Evolutionary conservation across 2,329 filamentous ascomycete genomes (phyloP), one percentile per base, ranked within the genome.

Genomic region (Phialophora verrucosa): DNA sequence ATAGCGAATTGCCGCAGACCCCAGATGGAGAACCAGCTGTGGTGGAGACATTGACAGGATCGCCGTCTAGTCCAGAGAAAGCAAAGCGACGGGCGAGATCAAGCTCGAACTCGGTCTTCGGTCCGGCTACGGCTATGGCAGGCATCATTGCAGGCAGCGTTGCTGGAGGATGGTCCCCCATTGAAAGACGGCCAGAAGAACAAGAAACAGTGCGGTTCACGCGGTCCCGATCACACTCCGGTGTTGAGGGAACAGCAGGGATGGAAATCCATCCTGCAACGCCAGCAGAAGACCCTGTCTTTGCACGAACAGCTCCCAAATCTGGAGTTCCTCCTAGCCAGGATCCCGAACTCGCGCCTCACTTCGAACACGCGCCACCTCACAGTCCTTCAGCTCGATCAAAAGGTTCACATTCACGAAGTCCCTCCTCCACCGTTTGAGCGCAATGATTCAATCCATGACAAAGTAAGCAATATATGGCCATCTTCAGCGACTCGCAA

Each of bases 141-240:
- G 87, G 87, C 71, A 82, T 89, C 56, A 83, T 89, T 44, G 87
- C 87, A n/a, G 87, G 87, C 61, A 88, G 85, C 74, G 83, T 90
- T 70, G 86, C 83, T 50, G 72, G 72, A 50, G 87, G 86, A 50
- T 89, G 85, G 86, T 88, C 86, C 42, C 87, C 81, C 0, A 85
- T 88, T 61, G 86, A 87, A 67, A 78, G 83, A 62, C 67, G 74
- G 6, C 47, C 65, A 25, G 69, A 71, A 49, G 71, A 73, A 50
- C 64, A 60, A 25, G 78, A 80, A 62, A 74, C 76, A 3, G 73
- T 78, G 62, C 75, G 73, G 14, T 80, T 82, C 69, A 76, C 78
- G 0, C 71, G 75, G 27, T 74, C 73, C 47, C 75, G 75, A 20
- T 74, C 75, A 11, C 76, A 78, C 56, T 77, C 77, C 7, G 79